Evolutionary conservation across 2,329 filamentous ascomycete genomes (phyloP), one percentile per base, ranked within the genome.

Genomic region (Hansfordia pulvinata): DNA sequence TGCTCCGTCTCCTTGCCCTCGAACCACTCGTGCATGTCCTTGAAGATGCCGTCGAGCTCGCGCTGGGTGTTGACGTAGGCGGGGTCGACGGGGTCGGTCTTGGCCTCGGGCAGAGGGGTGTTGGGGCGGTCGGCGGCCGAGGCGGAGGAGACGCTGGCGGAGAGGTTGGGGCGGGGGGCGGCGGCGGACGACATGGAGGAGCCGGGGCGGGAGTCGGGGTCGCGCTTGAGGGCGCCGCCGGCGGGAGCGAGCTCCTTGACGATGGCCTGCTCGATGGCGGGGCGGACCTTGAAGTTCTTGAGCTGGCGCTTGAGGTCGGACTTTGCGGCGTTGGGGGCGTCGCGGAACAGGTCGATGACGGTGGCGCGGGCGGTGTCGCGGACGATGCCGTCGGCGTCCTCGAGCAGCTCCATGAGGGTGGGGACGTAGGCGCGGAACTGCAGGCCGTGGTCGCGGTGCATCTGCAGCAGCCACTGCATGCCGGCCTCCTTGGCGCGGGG

Each of bases 1-100:
- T 81, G 73, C 46, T 96, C 88, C 1, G 79, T 74, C 55, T 96
- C 88, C 46, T 66, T 83, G 27, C 86, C 86, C 38, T 94, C 85
- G 35, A 94, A 94, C 47, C 68, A 67, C 28, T 64, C 64, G 17
- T 76, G 62, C 82, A 96, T 93, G 17, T 81, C 76, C 37, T 71
- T 73, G 47, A 93, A 75, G 2, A 79, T 73, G 15, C 93, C 85
- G 33, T 94, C 86, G n/a, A 96, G 59, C 46, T 94, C 85, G 40
- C 83, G 69, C 38, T 77, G 65, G 2, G 85, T 88, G 41, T 86
- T 83, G 30, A 93, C 73, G 44, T 88, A 85, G 16, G 79, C 60
- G 3, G 86, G 84, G 28, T 93, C 83, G 39, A 92, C 70, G 4
- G 64, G 55, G 15, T 90, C 78, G 22, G 64, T 49, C 33, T 75